Percentiles rank a stretch among this genome's conserved stretches.
phyloP scores from a whole-genome alignment of 345 rosid species.

The Microthlaspi erraticum region DNA sequence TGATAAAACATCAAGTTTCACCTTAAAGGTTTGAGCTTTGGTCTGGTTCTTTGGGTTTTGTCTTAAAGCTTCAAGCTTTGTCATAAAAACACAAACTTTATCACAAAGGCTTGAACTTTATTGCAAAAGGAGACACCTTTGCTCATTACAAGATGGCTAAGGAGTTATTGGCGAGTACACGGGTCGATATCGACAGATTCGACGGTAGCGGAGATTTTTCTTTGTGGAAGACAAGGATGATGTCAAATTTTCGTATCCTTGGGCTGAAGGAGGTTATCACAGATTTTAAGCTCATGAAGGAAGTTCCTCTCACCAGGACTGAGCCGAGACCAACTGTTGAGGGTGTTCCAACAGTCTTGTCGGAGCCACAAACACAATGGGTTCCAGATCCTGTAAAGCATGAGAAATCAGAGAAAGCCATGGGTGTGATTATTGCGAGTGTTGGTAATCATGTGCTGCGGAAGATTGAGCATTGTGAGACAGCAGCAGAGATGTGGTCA shows the following conservation, averaged over 20 bases:
- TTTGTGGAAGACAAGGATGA: neutral
- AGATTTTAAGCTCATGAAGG: neutral
- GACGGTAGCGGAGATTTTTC: neutral
- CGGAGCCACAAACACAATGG: neutral
- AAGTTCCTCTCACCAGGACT: neutral
- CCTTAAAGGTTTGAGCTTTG: no score
- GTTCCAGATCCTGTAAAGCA: neutral
- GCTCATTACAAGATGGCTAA: neutral
- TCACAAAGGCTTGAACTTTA: no score
- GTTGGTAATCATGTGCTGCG: no score
- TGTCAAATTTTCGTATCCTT: neutral
- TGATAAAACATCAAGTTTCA: no score
- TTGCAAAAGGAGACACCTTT: no score
- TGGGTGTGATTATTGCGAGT: no score
- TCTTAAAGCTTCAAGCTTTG: no score
- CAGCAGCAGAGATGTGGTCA: no score
- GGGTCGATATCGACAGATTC: neutral
- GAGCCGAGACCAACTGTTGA: neutral
- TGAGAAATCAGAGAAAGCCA: no score
- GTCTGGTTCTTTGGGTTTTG: neutral
- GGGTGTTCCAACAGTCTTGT: neutral
- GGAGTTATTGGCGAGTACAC: neutral
- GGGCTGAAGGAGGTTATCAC: neutral
- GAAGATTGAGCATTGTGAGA: no score
- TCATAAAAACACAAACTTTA: no score